Evolutionary conservation across 495 filamentous ascomycete genomes (phyloP).

Genomic region (Hyaloscypha variabilis): DNA sequence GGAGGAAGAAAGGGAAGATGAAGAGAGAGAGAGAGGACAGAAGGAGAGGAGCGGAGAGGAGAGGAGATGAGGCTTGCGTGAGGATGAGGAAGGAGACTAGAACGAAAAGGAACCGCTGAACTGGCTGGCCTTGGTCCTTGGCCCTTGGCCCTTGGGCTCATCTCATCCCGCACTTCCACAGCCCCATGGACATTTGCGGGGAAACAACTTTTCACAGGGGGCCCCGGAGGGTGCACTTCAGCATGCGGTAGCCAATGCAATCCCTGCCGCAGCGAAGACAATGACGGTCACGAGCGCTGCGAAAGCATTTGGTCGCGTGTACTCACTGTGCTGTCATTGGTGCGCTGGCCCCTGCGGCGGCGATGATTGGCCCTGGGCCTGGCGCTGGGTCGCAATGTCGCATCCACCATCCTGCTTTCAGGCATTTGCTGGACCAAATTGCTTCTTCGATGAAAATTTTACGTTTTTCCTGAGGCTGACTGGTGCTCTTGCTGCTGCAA

Average conservation of each 20-base stretch:
- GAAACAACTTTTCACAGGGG: slow-evolving; percentile 16
- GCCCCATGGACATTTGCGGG: slow-evolving; percentile 21
- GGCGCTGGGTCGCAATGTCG: slow-evolving; percentile 1
- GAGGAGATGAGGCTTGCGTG: background rate
- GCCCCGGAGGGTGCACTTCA: background rate
- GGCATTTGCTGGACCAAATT: slow-evolving; percentile 26
- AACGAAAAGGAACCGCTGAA: slow-evolving; percentile 3
- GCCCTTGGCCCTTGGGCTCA: slow-evolving; percentile 9
- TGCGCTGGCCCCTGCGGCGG: background rate
- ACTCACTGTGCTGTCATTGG: background rate
- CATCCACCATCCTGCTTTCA: slow-evolving; percentile 13
- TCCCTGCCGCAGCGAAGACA: background rate
- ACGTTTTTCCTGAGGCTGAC: slow-evolving; percentile 25
- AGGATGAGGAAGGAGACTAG: slow-evolving; percentile 1
- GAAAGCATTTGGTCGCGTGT: background rate
- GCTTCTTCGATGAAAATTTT: slow-evolving; percentile 30
- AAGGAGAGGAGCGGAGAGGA: background rate
- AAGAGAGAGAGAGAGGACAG: slow-evolving; percentile 1
- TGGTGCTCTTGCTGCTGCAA: background rate
- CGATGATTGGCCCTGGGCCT: slow-evolving; percentile 3
- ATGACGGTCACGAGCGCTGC: slow-evolving; percentile 21
- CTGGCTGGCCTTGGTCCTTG: background rate
- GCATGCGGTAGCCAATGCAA: slow-evolving; percentile 12
- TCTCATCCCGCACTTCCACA: slow-evolving; percentile 21
- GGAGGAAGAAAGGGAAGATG: background rate